A percentile compares a stretch with the other conserved stretches of the same genome.
phyloP scores from a whole-genome alignment of 2,329 filamentous ascomycete species.

The Microcyclosporella mali region DNA sequence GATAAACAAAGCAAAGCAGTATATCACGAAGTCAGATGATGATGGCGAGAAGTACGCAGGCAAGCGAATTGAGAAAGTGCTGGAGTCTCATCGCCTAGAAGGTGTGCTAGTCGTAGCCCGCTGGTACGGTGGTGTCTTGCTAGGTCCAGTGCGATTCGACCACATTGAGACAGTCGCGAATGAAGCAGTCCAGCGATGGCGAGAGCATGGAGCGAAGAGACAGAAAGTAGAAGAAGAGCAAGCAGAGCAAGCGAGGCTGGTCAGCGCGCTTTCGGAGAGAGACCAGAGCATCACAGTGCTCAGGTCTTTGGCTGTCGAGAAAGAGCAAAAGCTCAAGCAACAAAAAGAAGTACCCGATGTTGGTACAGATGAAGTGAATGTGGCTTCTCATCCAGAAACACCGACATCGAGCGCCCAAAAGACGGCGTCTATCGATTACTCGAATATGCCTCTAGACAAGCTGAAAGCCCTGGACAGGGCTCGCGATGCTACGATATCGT shows the following conservation, averaged over 20 bases:
- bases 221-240: conserved; percentile 30
- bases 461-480: conserved; percentile 43
- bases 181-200: conserved; percentile 42
- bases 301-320: conserved; percentile 41
- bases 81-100: conserved; percentile 39
- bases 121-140: conserved; percentile 46
- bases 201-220: conserved; percentile 27
- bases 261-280: conserved; percentile 39
- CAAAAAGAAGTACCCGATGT: conserved; percentile 6
- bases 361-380: conserved; percentile 1
- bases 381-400: not conserved
- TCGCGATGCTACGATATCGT: conserved; percentile 48
- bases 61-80: conserved; percentile 41
- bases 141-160: conserved; percentile 48
- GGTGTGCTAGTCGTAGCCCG: conserved; percentile 48
- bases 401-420: conserved; percentile 6
- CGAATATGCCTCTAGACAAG: conserved; percentile 35
- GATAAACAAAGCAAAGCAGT: conserved; percentile 35
- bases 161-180: conserved; percentile 47
- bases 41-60: conserved; percentile 51
- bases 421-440: conserved; percentile 36
- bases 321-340: conserved; percentile 35
- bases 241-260: conserved; percentile 32
- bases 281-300: conserved; percentile 45
- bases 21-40: conserved; percentile 45